Conservation (phyloP, 495 filamentous ascomycete species). For the Penicillium egyptiacum region DNA sequence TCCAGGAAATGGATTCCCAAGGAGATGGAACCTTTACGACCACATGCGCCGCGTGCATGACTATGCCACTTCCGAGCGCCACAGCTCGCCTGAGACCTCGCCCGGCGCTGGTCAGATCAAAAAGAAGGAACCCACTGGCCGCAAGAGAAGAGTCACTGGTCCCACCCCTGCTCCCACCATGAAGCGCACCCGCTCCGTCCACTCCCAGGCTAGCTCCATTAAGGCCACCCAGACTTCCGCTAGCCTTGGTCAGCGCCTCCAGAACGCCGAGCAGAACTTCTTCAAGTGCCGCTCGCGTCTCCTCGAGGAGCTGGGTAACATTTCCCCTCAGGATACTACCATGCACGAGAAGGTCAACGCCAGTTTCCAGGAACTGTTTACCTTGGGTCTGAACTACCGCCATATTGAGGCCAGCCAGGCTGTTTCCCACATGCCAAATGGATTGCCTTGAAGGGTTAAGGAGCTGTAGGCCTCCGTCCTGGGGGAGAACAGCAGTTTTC, state of each 20-base stretch:
- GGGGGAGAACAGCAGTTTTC: not conserved
- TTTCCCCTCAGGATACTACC: slow-evolving; percentile 43
- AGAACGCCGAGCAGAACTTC: slow-evolving; percentile 47
- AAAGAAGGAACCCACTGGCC: slow-evolving; percentile 44
- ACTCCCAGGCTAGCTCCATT: slow-evolving; percentile 38
- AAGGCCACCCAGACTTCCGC: slow-evolving; percentile 39
- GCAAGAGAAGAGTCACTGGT: slow-evolving; percentile 44
- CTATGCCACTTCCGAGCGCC: slow-evolving; percentile 56
- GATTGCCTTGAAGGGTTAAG: slow-evolving; percentile 34
- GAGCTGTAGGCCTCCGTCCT: slow-evolving; percentile 4
- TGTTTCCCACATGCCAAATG: slow-evolving; percentile 36
- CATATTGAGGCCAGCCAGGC: slow-evolving; percentile 49
- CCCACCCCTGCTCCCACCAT: slow-evolving; percentile 42
- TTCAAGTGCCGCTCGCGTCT: slow-evolving; percentile 45
- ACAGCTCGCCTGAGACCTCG: slow-evolving; percentile 47
- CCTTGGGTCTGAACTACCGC: slow-evolving; percentile 47
- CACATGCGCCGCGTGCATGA: slow-evolving; percentile 94
- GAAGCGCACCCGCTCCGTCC: slow-evolving; percentile 49
- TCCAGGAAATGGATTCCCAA: slow-evolving; percentile 81
- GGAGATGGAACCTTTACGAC: slow-evolving; percentile 90
- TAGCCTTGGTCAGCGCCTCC: slow-evolving; percentile 46
- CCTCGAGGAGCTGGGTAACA: slow-evolving; percentile 43
- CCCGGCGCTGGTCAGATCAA: slow-evolving; percentile 33
- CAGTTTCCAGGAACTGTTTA: slow-evolving; percentile 49
- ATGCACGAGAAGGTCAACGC: slow-evolving; percentile 52